These are phyloP conservation scores for Pterocarpus santalinus DNA, from an alignment of 306 rosid species.

Conservation along the genomic window DNA sequence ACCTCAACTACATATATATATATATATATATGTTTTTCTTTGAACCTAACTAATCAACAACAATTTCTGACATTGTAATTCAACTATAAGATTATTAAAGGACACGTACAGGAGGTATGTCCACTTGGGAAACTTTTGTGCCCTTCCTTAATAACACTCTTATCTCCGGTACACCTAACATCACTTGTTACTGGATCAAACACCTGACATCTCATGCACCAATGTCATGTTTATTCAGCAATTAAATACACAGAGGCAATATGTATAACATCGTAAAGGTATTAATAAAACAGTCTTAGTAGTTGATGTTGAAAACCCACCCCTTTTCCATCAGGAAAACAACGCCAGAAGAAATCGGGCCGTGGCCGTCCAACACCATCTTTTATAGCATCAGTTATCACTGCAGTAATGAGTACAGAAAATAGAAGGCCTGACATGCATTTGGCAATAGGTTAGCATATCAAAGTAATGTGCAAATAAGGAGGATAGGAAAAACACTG, in stretches of 20 bases:
- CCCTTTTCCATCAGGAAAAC: conserved; percentile 92
- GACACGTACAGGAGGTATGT: conserved; percentile 87
- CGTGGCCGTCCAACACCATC: conserved; percentile 96
- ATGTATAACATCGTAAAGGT: conserved; percentile 28
- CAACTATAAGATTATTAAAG: conserved; percentile 40
- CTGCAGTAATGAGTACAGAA: conserved; percentile 82
- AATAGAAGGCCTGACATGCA: conserved; percentile 81
- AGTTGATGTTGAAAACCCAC: conserved; percentile 51
- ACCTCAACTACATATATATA: too few relatives aligned
- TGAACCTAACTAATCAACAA: conserved; percentile 28
- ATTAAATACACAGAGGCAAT: conserved; percentile 33
- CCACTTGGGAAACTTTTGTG: conserved; percentile 99
- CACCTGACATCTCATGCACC: conserved; percentile 61
- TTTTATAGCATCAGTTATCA: conserved; percentile 90
- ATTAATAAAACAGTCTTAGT: conserved; percentile 17
- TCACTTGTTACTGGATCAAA: conserved; percentile 63
- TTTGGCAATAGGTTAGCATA: conserved; percentile 33
- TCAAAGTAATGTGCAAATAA: conserved; percentile 17
- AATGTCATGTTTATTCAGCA: conserved; percentile 38
- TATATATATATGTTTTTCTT: too few relatives aligned
- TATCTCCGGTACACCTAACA: conserved; percentile 77
- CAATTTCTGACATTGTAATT: conserved; percentile 19
- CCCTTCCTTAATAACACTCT: conserved; percentile 82
- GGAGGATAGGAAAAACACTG: conserved; percentile 5
- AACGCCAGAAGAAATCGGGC: conserved; percentile 98